phyloP scores from a whole-genome alignment of 169 alveolate species.

The Babesia microti region DNA sequence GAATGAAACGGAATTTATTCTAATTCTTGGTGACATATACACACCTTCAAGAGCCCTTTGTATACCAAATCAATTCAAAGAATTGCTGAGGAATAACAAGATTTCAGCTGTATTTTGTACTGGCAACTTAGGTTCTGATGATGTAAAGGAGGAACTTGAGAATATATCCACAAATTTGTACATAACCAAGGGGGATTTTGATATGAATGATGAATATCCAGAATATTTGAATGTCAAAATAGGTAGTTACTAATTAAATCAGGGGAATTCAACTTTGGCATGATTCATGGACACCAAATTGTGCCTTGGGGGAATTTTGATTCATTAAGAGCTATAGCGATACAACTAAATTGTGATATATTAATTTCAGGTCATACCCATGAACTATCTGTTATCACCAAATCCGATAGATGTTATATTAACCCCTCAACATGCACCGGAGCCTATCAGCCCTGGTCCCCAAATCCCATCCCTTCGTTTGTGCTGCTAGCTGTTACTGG shows the following conservation, averaged over 20 bases:
- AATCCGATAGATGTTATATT: slow-evolving; percentile 78
- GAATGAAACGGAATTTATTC: slow-evolving; percentile 53
- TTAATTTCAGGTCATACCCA: slow-evolving; percentile 84
- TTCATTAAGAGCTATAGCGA: slow-evolving; percentile 67
- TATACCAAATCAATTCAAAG: slow-evolving; percentile 56
- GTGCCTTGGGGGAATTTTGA: slow-evolving; percentile 86
- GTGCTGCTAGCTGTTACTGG: slow-evolving; percentile 64
- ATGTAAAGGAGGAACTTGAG: slow-evolving; percentile 48
- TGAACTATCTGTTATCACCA: slow-evolving; percentile 57
- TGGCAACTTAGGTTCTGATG: slow-evolving; percentile 61
- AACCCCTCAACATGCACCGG: slow-evolving; percentile 92
- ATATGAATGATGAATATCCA: slow-evolving; percentile 43
- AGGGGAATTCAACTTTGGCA: slow-evolving; percentile 82
- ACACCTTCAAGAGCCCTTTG: slow-evolving; percentile 59
- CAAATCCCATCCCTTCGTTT: slow-evolving; percentile 59
- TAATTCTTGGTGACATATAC: slow-evolving; percentile 63
- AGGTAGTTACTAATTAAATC: slow-evolving; percentile 39
- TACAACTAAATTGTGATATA: slow-evolving; percentile 77
- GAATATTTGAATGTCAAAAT: slow-evolving; percentile 40
- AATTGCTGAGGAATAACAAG: slow-evolving; percentile 59
- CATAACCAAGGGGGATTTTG: slow-evolving; percentile 66
- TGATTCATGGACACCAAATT: slow-evolving; percentile 86
- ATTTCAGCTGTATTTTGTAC: slow-evolving; percentile 60
- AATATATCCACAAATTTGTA: slow-evolving; percentile 59
- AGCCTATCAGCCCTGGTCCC: slow-evolving; percentile 76